Evolutionary conservation across 139 green algal genomes (phyloP).

Genomic region (Tetradesmus lagerheimii): DNA sequence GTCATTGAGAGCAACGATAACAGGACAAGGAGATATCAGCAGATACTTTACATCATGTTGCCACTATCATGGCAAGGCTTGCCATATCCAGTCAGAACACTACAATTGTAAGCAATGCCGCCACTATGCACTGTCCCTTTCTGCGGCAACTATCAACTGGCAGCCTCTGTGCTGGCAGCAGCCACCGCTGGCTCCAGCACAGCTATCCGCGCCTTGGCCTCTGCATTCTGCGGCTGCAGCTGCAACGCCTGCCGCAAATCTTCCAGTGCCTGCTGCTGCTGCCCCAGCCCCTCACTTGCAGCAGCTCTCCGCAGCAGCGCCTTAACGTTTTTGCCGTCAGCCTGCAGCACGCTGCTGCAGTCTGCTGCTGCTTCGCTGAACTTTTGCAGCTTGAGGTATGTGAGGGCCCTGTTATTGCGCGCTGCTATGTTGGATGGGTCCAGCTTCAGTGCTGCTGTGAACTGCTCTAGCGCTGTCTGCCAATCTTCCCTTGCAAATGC

Average conservation of each 20-base stretch:
- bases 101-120: not conserved
- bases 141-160: not conserved
- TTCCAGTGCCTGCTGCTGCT: slow-evolving; percentile 38
- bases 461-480: slow-evolving; percentile 58
- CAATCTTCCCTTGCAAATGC: slow-evolving; percentile 80
- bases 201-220: slow-evolving; percentile 59
- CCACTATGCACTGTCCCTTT: not conserved
- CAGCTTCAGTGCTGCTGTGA: slow-evolving; percentile 69
- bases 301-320: slow-evolving; percentile 76
- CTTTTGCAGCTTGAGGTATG: slow-evolving; percentile 75
- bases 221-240: slow-evolving; percentile 71
- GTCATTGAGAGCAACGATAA: too few relatives aligned
- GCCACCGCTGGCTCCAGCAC: not conserved
- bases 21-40: too few relatives aligned
- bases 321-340: slow-evolving; percentile 79
- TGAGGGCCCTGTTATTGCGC: slow-evolving; percentile 86
- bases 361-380: slow-evolving; percentile 70
- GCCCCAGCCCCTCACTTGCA: slow-evolving; percentile 54
- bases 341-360: slow-evolving; percentile 62
- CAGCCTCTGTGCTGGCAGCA: not conserved
- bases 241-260: slow-evolving; percentile 61
- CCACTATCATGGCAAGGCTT: too few relatives aligned
- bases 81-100: too few relatives aligned
- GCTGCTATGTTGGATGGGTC: slow-evolving; percentile 57
- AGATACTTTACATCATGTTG: too few relatives aligned